These are phyloP conservation scores for Pseudogymnoascus verrucosus DNA, from an alignment of 2,329 filamentous ascomycete genomes.

Conservation along the genomic window DNA sequence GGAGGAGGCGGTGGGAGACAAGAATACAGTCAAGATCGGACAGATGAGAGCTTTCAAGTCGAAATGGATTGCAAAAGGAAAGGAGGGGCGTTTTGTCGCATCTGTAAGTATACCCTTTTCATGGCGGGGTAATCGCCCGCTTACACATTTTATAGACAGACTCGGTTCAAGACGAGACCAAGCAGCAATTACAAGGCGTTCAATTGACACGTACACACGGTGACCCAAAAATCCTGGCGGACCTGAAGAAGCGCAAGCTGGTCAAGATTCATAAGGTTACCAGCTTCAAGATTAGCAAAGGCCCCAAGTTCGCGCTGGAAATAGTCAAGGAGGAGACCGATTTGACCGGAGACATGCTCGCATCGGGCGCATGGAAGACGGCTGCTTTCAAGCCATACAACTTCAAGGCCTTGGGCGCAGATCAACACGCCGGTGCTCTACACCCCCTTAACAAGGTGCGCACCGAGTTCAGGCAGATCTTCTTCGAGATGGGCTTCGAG, in stretches of 20 bases:
- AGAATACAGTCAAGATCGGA: constrained; percentile 71
- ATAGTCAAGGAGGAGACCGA: constrained; percentile 92
- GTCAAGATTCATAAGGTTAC: constrained; percentile 77
- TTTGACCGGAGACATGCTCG: constrained; percentile 86
- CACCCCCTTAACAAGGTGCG: constrained; percentile 87
- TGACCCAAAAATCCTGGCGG: constrained; percentile 68
- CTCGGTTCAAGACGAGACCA: constrained; percentile 71
- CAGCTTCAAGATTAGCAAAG: constrained; percentile 76
- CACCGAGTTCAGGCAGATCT: constrained; percentile 92
- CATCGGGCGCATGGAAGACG: constrained; percentile 82
- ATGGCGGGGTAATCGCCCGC: neutral
- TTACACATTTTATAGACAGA: constrained; percentile 41
- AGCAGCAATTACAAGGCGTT: constrained; percentile 66
- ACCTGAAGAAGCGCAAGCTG: constrained; percentile 89
- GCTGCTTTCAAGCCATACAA: constrained; percentile 81
- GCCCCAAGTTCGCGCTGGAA: constrained; percentile 78
- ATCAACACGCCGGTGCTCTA: constrained; percentile 53
- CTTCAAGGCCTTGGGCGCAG: constrained; percentile 57
- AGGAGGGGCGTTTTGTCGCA: constrained; percentile 47
- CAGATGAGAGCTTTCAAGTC: constrained; percentile 88
- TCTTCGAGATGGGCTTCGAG: constrained; percentile 98
- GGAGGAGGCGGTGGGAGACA: constrained; percentile 61
- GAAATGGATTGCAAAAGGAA: constrained; percentile 60
- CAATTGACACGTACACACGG: constrained; percentile 59
- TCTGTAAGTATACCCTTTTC: constrained; percentile 33